These are phyloP conservation scores for Parastagonospora avenae DNA, from an alignment of 2,329 filamentous ascomycete genomes.

Conservation along the genomic window DNA sequence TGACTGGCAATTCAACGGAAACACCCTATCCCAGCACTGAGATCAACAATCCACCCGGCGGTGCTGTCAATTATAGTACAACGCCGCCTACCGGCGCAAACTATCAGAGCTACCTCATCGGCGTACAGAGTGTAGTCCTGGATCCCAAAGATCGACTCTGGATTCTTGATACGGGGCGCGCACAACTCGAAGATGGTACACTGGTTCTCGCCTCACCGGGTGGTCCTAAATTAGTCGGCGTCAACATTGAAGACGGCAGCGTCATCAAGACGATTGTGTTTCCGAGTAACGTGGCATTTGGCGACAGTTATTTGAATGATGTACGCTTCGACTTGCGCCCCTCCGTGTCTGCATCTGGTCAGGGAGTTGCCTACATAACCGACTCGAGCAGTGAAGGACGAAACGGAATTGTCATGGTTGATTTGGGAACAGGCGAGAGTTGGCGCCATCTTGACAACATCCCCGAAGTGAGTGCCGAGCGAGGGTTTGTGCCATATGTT, in stretches of 20 bases:
- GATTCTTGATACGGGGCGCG: slow-evolving; percentile 60
- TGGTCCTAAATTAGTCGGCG: slow-evolving; percentile 58
- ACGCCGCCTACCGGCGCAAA: slow-evolving; percentile 53
- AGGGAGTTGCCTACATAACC: slow-evolving; percentile 60
- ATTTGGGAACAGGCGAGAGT: slow-evolving; percentile 55
- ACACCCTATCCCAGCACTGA: slow-evolving; percentile 49
- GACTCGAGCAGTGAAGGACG: slow-evolving; percentile 56
- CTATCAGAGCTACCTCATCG: slow-evolving; percentile 56
- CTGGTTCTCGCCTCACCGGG: slow-evolving; percentile 53
- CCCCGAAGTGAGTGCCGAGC: slow-evolving; percentile 48
- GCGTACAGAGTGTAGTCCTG: slow-evolving; percentile 59
- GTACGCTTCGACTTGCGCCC: slow-evolving; percentile 59
- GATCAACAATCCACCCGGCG: slow-evolving; percentile 57
- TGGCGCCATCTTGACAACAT: slow-evolving; percentile 57
- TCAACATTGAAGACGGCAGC: slow-evolving; percentile 53
- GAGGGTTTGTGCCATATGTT: slow-evolving; percentile 55
- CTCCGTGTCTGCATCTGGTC: slow-evolving; percentile 47
- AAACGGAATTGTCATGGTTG: slow-evolving; percentile 56
- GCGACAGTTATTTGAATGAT: slow-evolving; percentile 60
- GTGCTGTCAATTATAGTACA: slow-evolving; percentile 58
- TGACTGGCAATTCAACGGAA: slow-evolving; percentile 52
- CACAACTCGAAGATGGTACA: slow-evolving; percentile 49
- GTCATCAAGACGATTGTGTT: slow-evolving; percentile 60
- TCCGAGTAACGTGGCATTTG: slow-evolving; percentile 52
- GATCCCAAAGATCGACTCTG: slow-evolving; percentile 57